Evolutionary conservation across 164 flowering plant species (phyloP).

Genomic region (Stephania yunnanensis): DNA sequence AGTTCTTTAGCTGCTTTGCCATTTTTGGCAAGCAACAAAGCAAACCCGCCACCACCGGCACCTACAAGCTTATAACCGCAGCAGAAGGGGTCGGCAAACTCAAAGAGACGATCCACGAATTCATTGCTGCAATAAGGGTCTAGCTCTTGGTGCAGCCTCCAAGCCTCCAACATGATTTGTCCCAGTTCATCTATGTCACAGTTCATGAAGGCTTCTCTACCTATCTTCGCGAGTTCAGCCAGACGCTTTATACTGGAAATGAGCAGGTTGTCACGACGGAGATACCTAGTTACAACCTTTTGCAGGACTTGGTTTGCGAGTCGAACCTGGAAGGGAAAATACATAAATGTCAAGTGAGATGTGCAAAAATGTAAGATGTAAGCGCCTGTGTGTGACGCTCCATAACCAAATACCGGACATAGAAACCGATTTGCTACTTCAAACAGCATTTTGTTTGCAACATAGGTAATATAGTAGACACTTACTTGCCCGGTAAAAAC

Average conservation of each 20-base stretch:
- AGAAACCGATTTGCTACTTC: background rate
- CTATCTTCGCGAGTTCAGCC: constrained; percentile 79
- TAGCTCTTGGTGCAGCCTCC: constrained; percentile 96
- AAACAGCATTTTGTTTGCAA: background rate
- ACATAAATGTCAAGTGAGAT: constrained; percentile 6
- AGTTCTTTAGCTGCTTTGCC: constrained; percentile 44
- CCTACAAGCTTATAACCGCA: constrained; percentile 97
- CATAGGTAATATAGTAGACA: background rate
- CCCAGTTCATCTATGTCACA: constrained; percentile 77
- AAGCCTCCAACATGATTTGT: constrained; percentile 85
- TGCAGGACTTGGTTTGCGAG: constrained; percentile 90
- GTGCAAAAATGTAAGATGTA: background rate
- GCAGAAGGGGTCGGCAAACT: constrained; percentile 62
- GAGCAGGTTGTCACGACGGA: constrained; percentile 76
- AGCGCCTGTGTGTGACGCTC: background rate
- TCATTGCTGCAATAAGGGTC: constrained; percentile 91
- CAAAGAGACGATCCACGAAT: constrained; percentile 77
- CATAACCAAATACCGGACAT: background rate
- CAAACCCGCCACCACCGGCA: constrained; percentile 99
- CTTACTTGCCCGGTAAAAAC: constrained; percentile 97
- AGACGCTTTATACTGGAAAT: constrained; percentile 96
- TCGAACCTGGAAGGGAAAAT: constrained; percentile 52
- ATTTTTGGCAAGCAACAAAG: constrained; percentile 67
- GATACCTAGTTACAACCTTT: constrained; percentile 86
- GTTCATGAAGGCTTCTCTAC: constrained; percentile 94